Percentiles rank a stretch among this genome's conserved stretches.
Evolutionary conservation across 768 basidiomycete species (phyloP).

Genomic region (Postia placenta): DNA sequence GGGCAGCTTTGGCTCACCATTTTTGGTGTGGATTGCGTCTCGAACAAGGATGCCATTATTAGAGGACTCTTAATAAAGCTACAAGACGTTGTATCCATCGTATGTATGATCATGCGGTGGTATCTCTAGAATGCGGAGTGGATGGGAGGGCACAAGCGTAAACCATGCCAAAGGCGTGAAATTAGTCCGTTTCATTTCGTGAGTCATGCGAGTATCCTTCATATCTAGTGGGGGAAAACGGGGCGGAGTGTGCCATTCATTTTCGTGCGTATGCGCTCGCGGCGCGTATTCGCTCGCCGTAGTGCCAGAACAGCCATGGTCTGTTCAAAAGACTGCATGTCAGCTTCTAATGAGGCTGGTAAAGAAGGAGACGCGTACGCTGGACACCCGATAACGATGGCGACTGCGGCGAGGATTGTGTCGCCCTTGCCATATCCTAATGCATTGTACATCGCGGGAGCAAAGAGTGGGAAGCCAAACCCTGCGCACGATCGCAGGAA

Average conservation of each 20-base stretch:
- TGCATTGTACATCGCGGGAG: conserved; percentile 55
- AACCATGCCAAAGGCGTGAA: not conserved
- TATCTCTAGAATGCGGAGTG: not conserved
- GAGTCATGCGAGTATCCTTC: not conserved
- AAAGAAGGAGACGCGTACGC: conserved; percentile 29
- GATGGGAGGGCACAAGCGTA: not conserved
- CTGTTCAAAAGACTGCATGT: conserved; percentile 26
- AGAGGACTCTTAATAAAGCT: no score
- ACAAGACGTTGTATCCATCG: no score
- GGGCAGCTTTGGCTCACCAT: no score
- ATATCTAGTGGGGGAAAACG: no score
- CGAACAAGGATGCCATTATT: no score
- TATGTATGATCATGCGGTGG: not conserved
- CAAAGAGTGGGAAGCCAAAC: conserved; percentile 77
- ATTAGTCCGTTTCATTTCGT: not conserved
- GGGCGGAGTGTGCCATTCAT: no score
- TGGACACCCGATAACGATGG: conserved; percentile 46
- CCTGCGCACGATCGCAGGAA: conserved; percentile 62
- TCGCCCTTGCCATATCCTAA: conserved; percentile 68
- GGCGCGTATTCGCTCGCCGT: conserved; percentile 40
- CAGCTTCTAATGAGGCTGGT: conserved; percentile 29
- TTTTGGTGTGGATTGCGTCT: no score
- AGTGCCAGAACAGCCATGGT: conserved; percentile 39
- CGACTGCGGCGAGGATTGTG: conserved; percentile 53
- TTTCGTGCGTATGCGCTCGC: conserved; percentile 13